Percentiles rank a stretch among this genome's conserved stretches.
Evolutionary conservation across 768 basidiomycete species (phyloP).

Genomic region (Cystobasidium ongulense): DNA sequence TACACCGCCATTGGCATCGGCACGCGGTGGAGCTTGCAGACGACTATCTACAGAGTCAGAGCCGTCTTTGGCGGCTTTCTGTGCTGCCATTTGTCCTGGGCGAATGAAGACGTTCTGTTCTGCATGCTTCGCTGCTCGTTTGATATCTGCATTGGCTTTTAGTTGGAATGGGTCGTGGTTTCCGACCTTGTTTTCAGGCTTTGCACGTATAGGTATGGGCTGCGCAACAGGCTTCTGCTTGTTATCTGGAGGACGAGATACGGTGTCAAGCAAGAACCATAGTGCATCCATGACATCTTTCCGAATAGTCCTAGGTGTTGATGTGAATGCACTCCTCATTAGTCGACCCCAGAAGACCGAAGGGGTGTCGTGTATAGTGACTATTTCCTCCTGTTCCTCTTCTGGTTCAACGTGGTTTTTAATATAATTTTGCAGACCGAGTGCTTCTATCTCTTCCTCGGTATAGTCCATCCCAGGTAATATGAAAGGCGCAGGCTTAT

Average conservation of each 20-base stretch:
- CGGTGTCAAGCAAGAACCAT: constrained; percentile 1
- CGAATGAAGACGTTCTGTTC: neutral
- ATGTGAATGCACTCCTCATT: neutral
- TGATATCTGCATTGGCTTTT: neutral
- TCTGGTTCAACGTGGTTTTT: neutral
- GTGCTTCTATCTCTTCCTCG: neutral
- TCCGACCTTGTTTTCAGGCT: neutral
- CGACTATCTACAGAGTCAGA: neutral
- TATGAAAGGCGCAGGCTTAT: constrained; percentile 13
- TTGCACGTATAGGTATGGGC: neutral
- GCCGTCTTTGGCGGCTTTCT: neutral
- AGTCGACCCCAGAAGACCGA: neutral
- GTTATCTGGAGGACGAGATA: neutral
- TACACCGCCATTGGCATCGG: too few relatives aligned
- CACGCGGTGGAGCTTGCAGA: too few relatives aligned
- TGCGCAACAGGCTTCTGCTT: neutral
- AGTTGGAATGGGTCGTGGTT: neutral
- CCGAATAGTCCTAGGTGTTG: neutral
- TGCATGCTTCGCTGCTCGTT: neutral
- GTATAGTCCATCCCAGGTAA: constrained; percentile 14
- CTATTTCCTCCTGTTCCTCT: neutral
- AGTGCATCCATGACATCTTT: constrained; percentile 8
- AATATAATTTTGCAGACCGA: neutral
- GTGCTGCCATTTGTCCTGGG: neutral
- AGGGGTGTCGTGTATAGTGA: neutral